Percentiles rank a stretch among this genome's conserved stretches.
These are phyloP conservation scores for Aspergillus ochraceus DNA, from an alignment of 2,329 filamentous ascomycete species.

Conservation along the genomic window DNA sequence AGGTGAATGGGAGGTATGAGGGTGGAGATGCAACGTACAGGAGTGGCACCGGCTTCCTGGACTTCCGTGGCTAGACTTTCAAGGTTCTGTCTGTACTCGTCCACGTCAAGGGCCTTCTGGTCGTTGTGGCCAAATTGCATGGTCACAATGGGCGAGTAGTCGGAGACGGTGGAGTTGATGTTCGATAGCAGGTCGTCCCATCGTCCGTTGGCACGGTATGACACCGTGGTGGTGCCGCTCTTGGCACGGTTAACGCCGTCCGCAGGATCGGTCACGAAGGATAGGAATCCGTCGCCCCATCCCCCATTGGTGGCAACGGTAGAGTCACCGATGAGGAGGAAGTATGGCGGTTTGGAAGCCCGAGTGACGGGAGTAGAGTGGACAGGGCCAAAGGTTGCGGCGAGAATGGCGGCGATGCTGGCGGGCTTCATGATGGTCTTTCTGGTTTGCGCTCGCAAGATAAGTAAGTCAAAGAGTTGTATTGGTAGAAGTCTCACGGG, in stretches of 20 bases:
- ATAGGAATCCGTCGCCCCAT: constrained; percentile 14
- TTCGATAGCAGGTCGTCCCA: constrained; percentile 8
- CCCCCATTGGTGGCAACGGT: constrained; percentile 11
- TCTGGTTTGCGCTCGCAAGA: background rate
- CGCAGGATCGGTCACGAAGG: constrained; percentile 1
- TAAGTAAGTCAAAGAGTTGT: background rate
- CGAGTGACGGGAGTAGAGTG: background rate
- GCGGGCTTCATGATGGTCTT: background rate
- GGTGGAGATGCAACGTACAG: background rate
- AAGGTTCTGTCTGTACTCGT: constrained; percentile 7
- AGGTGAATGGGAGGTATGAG: background rate
- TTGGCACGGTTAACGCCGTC: constrained; percentile 10
- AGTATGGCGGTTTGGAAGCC: constrained; percentile 1
- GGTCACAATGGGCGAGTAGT: constrained; percentile 13
- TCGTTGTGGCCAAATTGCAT: constrained; percentile 18
- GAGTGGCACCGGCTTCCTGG: constrained; percentile 8
- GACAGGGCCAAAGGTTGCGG: background rate
- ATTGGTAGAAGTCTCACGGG: background rate
- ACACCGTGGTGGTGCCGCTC: constrained; percentile 10
- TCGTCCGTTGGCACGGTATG: constrained; percentile 9
- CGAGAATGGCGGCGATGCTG: background rate
- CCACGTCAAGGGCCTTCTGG: constrained; percentile 10
- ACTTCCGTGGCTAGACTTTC: constrained; percentile 9
- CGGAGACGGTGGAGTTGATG: background rate
- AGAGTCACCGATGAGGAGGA: constrained; percentile 15